Evolutionary conservation across 192 early-diverging fungal species (phyloP).

Genomic region (Umbelopsis sp.): DNA sequence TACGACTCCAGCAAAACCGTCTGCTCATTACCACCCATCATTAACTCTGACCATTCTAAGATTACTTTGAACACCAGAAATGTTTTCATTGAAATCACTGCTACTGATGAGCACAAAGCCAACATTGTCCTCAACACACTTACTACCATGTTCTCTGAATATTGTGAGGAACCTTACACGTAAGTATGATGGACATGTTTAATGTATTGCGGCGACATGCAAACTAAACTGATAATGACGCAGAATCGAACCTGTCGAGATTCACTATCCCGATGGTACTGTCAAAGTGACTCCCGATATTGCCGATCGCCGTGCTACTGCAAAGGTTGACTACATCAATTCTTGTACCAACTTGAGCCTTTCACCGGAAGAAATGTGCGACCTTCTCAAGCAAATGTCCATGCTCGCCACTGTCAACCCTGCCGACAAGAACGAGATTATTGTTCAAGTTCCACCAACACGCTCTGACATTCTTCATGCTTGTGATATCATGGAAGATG

Average conservation of each 20-base stretch:
- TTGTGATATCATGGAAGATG: conserved; percentile 98
- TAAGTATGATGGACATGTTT: conserved; percentile 45
- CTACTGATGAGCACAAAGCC: conserved; percentile 94
- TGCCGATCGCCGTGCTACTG: conserved; percentile 64
- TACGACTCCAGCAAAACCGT: conserved; percentile 84
- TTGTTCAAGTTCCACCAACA: conserved; percentile 84
- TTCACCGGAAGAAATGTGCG: conserved; percentile 67
- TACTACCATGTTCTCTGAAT: conserved; percentile 93
- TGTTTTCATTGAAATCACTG: conserved; percentile 98
- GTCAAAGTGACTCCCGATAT: conserved; percentile 74
- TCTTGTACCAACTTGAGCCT: conserved; percentile 76
- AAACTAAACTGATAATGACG: not conserved
- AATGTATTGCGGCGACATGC: not conserved
- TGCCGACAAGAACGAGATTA: conserved; percentile 58
- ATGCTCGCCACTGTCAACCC: conserved; percentile 63
- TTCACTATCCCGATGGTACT: conserved; percentile 83
- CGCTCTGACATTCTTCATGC: conserved; percentile 94
- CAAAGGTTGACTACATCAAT: conserved; percentile 90
- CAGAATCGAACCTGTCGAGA: conserved; percentile 90
- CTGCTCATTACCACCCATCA: conserved; percentile 96
- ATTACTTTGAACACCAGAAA: conserved; percentile 94
- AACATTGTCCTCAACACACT: conserved; percentile 93
- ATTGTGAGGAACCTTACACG: conserved; percentile 91
- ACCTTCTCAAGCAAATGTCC: conserved; percentile 86
- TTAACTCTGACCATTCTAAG: conserved; percentile 98